phyloP scores from a whole-genome alignment of 1,284 basidiomycete genomes.

The Athelia psychrophila region DNA sequence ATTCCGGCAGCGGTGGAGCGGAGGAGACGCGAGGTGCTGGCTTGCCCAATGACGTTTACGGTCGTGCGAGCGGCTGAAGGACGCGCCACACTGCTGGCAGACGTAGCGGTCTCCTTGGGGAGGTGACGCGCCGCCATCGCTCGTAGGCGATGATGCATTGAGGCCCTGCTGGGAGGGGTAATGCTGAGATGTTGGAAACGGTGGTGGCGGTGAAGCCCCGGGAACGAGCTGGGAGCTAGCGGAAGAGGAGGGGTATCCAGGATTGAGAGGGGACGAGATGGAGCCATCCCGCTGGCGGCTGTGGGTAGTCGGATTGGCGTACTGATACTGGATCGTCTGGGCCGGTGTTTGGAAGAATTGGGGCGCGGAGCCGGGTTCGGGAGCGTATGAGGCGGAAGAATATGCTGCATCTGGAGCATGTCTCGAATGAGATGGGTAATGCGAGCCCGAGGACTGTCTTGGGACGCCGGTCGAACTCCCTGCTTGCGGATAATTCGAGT shows the following conservation, averaged over 20 bases:
- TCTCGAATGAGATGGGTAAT: not conserved
- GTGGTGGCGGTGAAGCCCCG: conserved; percentile 31
- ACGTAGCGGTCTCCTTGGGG: conserved; percentile 53
- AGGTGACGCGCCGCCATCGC: conserved; percentile 30
- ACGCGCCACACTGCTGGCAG: conserved; percentile 70
- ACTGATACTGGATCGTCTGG: conserved; percentile 36
- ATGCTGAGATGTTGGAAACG: conserved; percentile 7
- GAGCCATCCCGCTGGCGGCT: conserved; percentile 22
- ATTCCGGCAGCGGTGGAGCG: conserved; percentile 60
- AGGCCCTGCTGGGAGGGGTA: not conserved
- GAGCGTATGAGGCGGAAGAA: not conserved
- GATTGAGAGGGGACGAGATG: conserved; percentile 23
- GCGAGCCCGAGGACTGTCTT: not conserved
- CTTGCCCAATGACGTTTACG: conserved; percentile 76
- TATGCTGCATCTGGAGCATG: not conserved
- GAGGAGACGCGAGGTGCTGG: conserved; percentile 59
- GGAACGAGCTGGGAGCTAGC: conserved; percentile 23
- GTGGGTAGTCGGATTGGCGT: conserved; percentile 33
- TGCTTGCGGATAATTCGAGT: not conserved
- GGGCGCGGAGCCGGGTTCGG: not conserved
- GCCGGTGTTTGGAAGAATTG: conserved; percentile 56
- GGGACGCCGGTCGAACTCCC: not conserved
- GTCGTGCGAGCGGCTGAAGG: conserved; percentile 76
- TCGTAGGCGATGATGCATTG: no score
- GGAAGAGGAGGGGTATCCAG: conserved; percentile 30